phyloP scores from a whole-genome alignment of 306 rosid genomes.

The Betula pendula region DNA sequence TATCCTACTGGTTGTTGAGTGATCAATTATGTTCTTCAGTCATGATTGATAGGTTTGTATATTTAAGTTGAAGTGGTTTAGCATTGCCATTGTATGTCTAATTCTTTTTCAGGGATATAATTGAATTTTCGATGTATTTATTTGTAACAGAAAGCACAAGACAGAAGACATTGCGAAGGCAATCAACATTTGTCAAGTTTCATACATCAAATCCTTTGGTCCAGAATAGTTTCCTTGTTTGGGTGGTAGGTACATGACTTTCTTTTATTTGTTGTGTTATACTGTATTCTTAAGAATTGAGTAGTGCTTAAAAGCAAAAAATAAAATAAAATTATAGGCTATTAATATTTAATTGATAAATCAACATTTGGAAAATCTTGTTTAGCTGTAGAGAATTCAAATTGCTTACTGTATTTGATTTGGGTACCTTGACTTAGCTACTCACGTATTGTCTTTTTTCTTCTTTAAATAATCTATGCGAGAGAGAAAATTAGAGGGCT shows the following conservation, averaged over 20 bases:
- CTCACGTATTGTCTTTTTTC: slow-evolving; percentile 10
- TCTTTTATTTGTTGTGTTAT: slow-evolving; percentile 5
- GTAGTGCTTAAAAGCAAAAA: not conserved
- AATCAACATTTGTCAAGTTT: slow-evolving; percentile 74
- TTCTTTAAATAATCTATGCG: slow-evolving; percentile 9
- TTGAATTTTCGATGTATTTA: too few relatives aligned
- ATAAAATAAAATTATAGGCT: not conserved
- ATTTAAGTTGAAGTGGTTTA: not conserved
- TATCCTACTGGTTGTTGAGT: not conserved
- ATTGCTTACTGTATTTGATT: not conserved
- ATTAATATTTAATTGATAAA: not conserved
- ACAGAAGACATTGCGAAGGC: slow-evolving; percentile 75
- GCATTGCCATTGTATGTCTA: not conserved
- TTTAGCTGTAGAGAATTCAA: not conserved
- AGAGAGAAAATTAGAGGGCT: slow-evolving; percentile 11
- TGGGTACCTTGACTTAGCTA: not conserved
- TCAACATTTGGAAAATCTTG: not conserved
- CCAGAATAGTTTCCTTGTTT: slow-evolving; percentile 53
- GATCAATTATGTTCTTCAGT: not conserved
- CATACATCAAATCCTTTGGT: slow-evolving; percentile 62
- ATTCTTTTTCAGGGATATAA: not conserved
- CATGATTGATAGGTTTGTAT: not conserved
- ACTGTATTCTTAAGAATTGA: not conserved
- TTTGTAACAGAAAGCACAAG: slow-evolving; percentile 64
- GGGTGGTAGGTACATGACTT: slow-evolving; percentile 71